phyloP scores from a whole-genome alignment of 169 alveolate genomes.

The Plasmodium billcollinsi region DNA sequence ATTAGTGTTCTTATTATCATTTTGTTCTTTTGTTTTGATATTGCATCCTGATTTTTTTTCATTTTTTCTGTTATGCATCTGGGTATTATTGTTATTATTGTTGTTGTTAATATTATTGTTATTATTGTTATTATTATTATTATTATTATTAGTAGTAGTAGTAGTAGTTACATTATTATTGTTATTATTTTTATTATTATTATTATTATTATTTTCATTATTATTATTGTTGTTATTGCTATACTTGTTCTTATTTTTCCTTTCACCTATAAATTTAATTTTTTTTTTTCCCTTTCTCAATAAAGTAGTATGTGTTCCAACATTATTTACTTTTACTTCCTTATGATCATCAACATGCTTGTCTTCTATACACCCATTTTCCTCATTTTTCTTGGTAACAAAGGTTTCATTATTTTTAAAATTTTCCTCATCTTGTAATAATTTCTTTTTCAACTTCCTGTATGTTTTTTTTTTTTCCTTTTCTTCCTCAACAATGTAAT shows the following conservation, averaged over 20 bases:
- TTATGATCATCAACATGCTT: conserved; percentile 1
- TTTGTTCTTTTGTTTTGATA: no score
- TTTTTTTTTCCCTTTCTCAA: conserved; percentile 2
- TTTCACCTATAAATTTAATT: no score
- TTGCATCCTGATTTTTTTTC: no score
- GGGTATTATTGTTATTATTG: no score
- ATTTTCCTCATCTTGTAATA: conserved; percentile 74
- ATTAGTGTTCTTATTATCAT: no score
- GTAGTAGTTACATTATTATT: no score
- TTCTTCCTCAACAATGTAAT: conserved; percentile 89
- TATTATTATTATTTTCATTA: no score
- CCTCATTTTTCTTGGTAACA: conserved; percentile 11
- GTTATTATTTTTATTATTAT: no score
- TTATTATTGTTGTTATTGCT: neutral
- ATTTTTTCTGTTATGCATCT: no score
- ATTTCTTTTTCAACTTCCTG: conserved; percentile 74
- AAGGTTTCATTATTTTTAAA: neutral
- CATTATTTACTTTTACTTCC: conserved; percentile 3
- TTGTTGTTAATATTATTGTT: no score
- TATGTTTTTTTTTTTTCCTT: conserved; percentile 87
- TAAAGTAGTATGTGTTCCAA: neutral
- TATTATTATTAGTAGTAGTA: no score
- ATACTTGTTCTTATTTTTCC: neutral
- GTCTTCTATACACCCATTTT: neutral
- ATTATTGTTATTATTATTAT: no score